Evolutionary conservation across 2,329 filamentous ascomycete genomes (phyloP).

Genomic region (Daldinia sp.): DNA sequence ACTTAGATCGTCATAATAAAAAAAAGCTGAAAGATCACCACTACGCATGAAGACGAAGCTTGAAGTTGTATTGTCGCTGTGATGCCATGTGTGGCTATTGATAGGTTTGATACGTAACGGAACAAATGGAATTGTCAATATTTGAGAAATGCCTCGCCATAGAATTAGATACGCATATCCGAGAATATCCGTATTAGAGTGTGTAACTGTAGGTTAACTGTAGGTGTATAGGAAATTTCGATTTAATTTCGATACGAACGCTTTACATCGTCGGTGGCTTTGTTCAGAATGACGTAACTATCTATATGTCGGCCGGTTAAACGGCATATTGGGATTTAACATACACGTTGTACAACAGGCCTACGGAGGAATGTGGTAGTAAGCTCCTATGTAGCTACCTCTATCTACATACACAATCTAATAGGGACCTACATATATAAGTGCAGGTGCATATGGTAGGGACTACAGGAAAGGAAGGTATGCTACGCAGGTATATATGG

Average conservation of each 20-base stretch:
- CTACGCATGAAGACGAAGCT: neutral
- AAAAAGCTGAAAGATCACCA: neutral
- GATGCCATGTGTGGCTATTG: slow-evolving; percentile 24
- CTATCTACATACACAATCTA: too few relatives aligned
- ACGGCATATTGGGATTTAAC: slow-evolving; percentile 22
- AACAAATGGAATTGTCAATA: slow-evolving; percentile 2
- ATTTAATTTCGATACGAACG: slow-evolving; percentile 13
- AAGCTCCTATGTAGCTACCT: neutral
- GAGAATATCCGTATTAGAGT: neutral
- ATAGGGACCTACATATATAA: too few relatives aligned
- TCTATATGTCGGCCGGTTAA: slow-evolving; percentile 30
- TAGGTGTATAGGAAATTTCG: slow-evolving; percentile 8
- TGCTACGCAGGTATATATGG: too few relatives aligned
- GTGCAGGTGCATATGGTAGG: too few relatives aligned
- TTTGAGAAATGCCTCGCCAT: slow-evolving; percentile 1
- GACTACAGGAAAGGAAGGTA: too few relatives aligned
- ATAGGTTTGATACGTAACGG: neutral
- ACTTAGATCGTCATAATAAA: slow-evolving; percentile 4
- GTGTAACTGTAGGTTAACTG: slow-evolving; percentile 7
- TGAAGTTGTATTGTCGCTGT: neutral
- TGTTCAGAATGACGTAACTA: slow-evolving; percentile 38
- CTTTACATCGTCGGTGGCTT: slow-evolving; percentile 18
- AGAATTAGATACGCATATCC: neutral
- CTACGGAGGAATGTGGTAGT: neutral
- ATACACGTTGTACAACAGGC: slow-evolving; percentile 2